Percentiles rank a stretch among this genome's conserved stretches.
These are phyloP conservation scores for Ceratocystis smalleyi DNA, from an alignment of 2,329 filamentous ascomycete genomes.

Conservation along the genomic window DNA sequence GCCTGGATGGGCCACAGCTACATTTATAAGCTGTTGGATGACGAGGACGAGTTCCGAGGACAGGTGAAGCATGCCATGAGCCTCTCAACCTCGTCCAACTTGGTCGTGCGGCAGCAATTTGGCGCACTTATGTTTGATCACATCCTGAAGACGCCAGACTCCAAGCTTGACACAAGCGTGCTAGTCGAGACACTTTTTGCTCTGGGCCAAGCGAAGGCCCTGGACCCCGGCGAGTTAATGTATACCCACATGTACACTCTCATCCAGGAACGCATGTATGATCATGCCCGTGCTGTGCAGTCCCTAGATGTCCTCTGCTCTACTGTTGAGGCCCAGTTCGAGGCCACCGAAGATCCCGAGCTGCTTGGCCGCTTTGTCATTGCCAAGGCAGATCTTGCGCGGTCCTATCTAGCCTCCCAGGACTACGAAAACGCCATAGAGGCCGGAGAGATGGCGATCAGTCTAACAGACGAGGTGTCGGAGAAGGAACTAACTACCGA, in stretches of 20 bases:
- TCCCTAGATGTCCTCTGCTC: slow-evolving; percentile 52
- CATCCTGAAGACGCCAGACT: slow-evolving; percentile 41
- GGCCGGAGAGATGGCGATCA: slow-evolving; percentile 64
- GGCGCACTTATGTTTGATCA: slow-evolving; percentile 70
- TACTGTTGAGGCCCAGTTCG: slow-evolving; percentile 64
- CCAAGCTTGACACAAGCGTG: slow-evolving; percentile 37
- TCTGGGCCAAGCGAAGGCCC: slow-evolving; percentile 60
- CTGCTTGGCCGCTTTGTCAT: slow-evolving; percentile 64
- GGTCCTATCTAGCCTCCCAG: slow-evolving; percentile 59
- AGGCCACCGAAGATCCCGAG: slow-evolving; percentile 60
- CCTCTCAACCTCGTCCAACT: slow-evolving; percentile 63
- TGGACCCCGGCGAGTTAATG: slow-evolving; percentile 53
- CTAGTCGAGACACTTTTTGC: slow-evolving; percentile 81
- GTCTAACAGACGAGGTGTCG: slow-evolving; percentile 58
- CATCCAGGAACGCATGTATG: slow-evolving; percentile 64
- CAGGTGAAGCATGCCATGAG: slow-evolving; percentile 92
- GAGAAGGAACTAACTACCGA: slow-evolving; percentile 50
- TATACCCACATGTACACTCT: slow-evolving; percentile 66
- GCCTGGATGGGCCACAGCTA: slow-evolving; percentile 91
- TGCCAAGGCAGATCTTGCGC: slow-evolving; percentile 71
- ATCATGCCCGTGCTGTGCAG: slow-evolving; percentile 46
- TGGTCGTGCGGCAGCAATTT: slow-evolving; percentile 64
- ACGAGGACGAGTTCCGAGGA: slow-evolving; percentile 59
- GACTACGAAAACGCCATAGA: slow-evolving; percentile 56
- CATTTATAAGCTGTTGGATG: slow-evolving; percentile 61